Conservation (phyloP, 768 basidiomycete species). For the Kwoniella pini region DNA sequence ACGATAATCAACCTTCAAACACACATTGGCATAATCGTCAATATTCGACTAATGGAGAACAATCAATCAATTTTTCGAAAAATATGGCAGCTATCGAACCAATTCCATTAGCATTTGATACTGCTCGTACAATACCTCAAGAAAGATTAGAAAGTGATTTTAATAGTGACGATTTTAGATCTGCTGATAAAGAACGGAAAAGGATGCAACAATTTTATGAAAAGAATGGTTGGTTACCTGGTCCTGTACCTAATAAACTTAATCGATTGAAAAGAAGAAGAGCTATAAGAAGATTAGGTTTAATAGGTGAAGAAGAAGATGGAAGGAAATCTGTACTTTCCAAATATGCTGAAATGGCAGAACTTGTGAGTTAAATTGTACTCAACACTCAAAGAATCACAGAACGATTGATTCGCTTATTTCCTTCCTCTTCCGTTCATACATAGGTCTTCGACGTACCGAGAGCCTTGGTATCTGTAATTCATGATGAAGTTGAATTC, state of each 20-base stretch:
- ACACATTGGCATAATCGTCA: neutral
- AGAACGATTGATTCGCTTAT: too few relatives aligned
- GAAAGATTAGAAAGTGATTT: neutral
- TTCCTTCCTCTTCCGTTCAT: too few relatives aligned
- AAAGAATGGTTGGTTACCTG: conserved; percentile 43
- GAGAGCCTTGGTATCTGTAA: neutral
- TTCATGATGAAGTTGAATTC: conserved; percentile 14
- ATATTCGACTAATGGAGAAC: too few relatives aligned
- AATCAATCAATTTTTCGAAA: neutral
- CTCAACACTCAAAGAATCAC: too few relatives aligned
- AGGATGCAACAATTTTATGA: conserved; percentile 31
- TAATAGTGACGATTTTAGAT: conserved; percentile 14
- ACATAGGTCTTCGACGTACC: conserved; percentile 14
- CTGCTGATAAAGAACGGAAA: conserved; percentile 18
- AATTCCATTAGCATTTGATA: conserved; percentile 7
- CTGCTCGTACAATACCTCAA: conserved; percentile 2
- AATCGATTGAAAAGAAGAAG: conserved; percentile 20
- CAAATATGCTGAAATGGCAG: conserved; percentile 43
- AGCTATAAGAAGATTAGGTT: conserved; percentile 30
- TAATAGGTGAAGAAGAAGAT: conserved; percentile 25
- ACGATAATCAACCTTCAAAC: neutral
- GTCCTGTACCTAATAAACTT: conserved; percentile 19
- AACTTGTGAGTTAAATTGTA: conserved; percentile 22
- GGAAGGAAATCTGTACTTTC: conserved; percentile 29
- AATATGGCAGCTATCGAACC: neutral